Evolutionary conservation across 805 yeast genomes (phyloP).

Genomic region (Ogataea trehaloabstinens): DNA sequence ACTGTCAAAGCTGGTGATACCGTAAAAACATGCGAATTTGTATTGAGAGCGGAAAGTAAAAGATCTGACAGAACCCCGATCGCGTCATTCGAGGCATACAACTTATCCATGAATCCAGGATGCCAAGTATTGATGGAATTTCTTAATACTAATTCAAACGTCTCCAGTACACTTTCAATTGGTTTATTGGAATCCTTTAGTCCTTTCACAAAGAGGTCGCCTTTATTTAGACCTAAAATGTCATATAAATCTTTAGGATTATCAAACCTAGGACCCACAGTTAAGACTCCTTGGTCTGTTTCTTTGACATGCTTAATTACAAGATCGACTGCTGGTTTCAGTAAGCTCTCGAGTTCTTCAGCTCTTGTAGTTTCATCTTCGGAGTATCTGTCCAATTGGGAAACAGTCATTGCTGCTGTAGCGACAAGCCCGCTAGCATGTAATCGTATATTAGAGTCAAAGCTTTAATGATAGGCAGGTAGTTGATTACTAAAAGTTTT

Average conservation of each 20-base stretch:
- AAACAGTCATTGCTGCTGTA: neutral
- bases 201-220: constrained; percentile 25
- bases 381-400: neutral
- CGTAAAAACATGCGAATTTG: constrained; percentile 82
- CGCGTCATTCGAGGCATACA: constrained; percentile 84
- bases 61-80: constrained; percentile 76
- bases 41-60: constrained; percentile 65
- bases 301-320: constrained; percentile 51
- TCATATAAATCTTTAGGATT: constrained; percentile 48
- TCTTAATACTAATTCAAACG: constrained; percentile 55
- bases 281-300: constrained; percentile 43
- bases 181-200: constrained; percentile 15
- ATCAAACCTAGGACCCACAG: constrained; percentile 48
- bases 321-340: constrained; percentile 49
- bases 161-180: constrained; percentile 41
- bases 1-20: constrained; percentile 80
- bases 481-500: too few relatives aligned
- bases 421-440: too few relatives aligned
- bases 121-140: constrained; percentile 85
- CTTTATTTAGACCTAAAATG: constrained; percentile 34
- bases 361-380: constrained; percentile 46
- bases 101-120: constrained; percentile 79
- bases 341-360: constrained; percentile 53
- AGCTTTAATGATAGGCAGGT: too few relatives aligned
- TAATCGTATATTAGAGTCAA: too few relatives aligned